Conservation (phyloP, 2,329 filamentous ascomycete genomes). For the Epichloe scottii region DNA sequence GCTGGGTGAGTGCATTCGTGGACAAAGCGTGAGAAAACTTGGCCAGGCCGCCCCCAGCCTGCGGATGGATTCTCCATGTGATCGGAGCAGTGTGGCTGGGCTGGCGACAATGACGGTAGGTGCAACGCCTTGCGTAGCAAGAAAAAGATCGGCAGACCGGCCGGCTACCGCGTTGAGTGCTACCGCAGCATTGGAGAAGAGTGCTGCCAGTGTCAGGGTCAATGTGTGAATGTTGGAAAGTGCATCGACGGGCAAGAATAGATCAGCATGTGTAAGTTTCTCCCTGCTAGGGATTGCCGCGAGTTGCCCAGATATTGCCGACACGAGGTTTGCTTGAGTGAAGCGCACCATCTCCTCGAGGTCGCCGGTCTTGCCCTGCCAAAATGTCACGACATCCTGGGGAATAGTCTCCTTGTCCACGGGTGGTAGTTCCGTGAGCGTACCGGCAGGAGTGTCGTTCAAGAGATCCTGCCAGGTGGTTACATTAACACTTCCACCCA, state of each 20-base stretch:
- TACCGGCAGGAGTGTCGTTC: slow-evolving; percentile 49
- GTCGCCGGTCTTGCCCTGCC: slow-evolving; percentile 40
- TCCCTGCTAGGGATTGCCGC: slow-evolving; percentile 64
- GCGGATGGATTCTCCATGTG: slow-evolving; percentile 49
- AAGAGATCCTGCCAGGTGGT: slow-evolving; percentile 90
- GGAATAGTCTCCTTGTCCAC: slow-evolving; percentile 37
- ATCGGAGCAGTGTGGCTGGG: slow-evolving; percentile 56
- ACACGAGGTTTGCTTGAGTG: slow-evolving; percentile 70
- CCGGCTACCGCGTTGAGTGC: slow-evolving; percentile 83
- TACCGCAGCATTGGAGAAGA: slow-evolving; percentile 75
- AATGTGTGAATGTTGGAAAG: slow-evolving; percentile 71
- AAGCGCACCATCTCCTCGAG: slow-evolving; percentile 67
- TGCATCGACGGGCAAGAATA: slow-evolving; percentile 75
- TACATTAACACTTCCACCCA: slow-evolving; percentile 62
- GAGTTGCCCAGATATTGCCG: slow-evolving; percentile 69
- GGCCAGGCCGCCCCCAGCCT: slow-evolving; percentile 51
- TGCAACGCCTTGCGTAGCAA: slow-evolving; percentile 61
- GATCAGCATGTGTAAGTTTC: slow-evolving; percentile 59
- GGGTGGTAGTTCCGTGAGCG: slow-evolving; percentile 51
- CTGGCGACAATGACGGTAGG: slow-evolving; percentile 76
- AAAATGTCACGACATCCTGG: slow-evolving; percentile 53
- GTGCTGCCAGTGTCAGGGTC: slow-evolving; percentile 64
- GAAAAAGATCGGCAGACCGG: slow-evolving; percentile 53
- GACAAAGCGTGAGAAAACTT: slow-evolving; percentile 60
- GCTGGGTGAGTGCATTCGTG: slow-evolving; percentile 51